phyloP scores from a whole-genome alignment of 2,329 filamentous ascomycete species.

The Amesomyces nigricolor region DNA sequence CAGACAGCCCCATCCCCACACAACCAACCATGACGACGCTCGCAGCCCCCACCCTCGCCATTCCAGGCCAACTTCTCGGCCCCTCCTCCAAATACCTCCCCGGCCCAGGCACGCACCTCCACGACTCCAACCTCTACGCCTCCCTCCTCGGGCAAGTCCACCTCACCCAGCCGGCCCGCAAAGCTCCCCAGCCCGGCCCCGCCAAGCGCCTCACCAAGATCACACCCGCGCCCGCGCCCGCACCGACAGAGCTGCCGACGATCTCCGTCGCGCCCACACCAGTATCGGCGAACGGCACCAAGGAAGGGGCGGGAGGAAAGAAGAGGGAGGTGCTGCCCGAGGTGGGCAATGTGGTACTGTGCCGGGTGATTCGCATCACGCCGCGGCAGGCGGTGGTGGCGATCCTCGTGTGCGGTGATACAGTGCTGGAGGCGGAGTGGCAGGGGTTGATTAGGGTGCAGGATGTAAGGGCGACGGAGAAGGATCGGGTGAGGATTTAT shows the following conservation, averaged over 20 bases:
- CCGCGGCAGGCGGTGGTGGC: constrained; percentile 79
- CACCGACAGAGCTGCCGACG: constrained; percentile 42
- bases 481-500: constrained; percentile 86
- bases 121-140: constrained; percentile 68
- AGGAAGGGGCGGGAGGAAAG: constrained; percentile 21
- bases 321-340: constrained; percentile 73
- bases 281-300: constrained; percentile 21
- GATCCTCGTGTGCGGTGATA: constrained; percentile 75
- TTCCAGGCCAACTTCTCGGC: constrained; percentile 80
- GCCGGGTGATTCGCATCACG: constrained; percentile 77
- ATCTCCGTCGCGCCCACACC: constrained; percentile 50
- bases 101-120: constrained; percentile 79
- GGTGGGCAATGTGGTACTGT: constrained; percentile 74
- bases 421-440: constrained; percentile 71
- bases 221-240: constrained; percentile 35
- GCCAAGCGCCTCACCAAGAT: constrained; percentile 56
- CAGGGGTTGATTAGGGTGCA: constrained; percentile 80
- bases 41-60: constrained; percentile 50
- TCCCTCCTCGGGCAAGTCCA: constrained; percentile 73
- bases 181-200: constrained; percentile 46
- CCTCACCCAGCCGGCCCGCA: constrained; percentile 44
- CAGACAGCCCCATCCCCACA: not conserved
- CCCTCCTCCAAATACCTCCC: constrained; percentile 59
- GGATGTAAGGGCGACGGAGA: constrained; percentile 91
- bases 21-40: constrained; percentile 19